Evolutionary conservation across 2,329 filamentous ascomycete genomes (phyloP).

Genomic region (Penicillium fuscoglaucum): DNA sequence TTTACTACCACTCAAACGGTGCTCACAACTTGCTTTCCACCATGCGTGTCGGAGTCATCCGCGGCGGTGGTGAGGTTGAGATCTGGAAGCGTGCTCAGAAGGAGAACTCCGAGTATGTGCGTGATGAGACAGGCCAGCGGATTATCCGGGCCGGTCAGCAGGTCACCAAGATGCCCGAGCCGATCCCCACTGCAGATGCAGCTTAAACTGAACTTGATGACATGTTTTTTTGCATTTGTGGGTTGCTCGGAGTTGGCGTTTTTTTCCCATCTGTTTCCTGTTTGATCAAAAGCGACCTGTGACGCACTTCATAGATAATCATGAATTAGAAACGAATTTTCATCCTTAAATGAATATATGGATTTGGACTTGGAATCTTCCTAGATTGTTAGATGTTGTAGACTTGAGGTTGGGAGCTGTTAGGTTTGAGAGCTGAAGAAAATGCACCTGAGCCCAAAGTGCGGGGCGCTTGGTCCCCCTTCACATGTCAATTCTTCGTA

Average conservation of each 20-base stretch:
- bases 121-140: conserved; percentile 76
- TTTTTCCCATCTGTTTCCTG: conserved; percentile 11
- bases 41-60: conserved; percentile 84
- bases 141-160: conserved; percentile 85
- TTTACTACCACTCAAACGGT: conserved; percentile 86
- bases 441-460: not conserved
- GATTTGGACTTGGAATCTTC: not conserved
- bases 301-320: conserved; percentile 26
- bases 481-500: not conserved
- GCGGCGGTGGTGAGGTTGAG: conserved; percentile 84
- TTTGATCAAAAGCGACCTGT: conserved; percentile 22
- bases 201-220: conserved; percentile 48
- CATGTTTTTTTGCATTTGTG: conserved; percentile 29
- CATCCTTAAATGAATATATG: not conserved
- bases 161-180: conserved; percentile 77
- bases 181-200: conserved; percentile 79
- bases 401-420: not conserved
- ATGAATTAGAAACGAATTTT: conserved; percentile 30
- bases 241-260: conserved; percentile 22
- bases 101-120: conserved; percentile 74
- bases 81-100: conserved; percentile 87
- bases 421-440: not conserved
- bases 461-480: not conserved
- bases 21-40: conserved; percentile 86
- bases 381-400: not conserved